phyloP scores from a whole-genome alignment of 1,284 basidiomycete genomes.

The Rhodotorula sp. region DNA sequence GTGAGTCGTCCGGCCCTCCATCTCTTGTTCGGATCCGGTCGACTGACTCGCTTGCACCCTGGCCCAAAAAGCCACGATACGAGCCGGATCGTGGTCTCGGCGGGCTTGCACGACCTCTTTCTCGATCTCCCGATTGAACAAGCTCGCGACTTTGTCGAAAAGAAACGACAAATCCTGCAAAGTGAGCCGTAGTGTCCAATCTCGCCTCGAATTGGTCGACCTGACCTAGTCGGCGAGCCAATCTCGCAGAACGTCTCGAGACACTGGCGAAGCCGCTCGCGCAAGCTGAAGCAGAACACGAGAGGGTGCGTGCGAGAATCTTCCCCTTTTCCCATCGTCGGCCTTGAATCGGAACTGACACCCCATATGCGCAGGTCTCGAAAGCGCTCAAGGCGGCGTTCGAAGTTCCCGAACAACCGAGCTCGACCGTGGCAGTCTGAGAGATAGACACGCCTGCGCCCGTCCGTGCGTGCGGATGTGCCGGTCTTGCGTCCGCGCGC shows the following conservation, averaged over 20 bases:
- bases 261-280: conserved; percentile 9
- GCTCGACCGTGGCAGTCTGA: background rate
- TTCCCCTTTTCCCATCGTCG: too few relatives aligned
- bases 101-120: conserved; percentile 23
- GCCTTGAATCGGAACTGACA: too few relatives aligned
- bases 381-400: conserved; percentile 19
- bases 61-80: conserved; percentile 10
- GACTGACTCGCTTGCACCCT: background rate
- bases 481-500: too few relatives aligned
- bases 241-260: background rate
- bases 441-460: too few relatives aligned
- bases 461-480: too few relatives aligned
- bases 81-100: conserved; percentile 8
- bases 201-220: background rate
- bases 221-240: background rate
- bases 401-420: conserved; percentile 1
- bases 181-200: background rate
- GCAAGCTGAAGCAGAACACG: conserved; percentile 14
- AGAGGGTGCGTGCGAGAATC: conserved; percentile 8
- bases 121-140: conserved; percentile 20
- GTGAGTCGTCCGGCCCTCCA: conserved; percentile 8
- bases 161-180: conserved; percentile 9
- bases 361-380: conserved; percentile 5
- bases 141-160: conserved; percentile 16
- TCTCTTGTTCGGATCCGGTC: background rate